A percentile compares a stretch with the other conserved stretches of the same genome.
Conservation (phyloP, 2,329 filamentous ascomycete genomes). For the Microdochium bolleyi region DNA sequence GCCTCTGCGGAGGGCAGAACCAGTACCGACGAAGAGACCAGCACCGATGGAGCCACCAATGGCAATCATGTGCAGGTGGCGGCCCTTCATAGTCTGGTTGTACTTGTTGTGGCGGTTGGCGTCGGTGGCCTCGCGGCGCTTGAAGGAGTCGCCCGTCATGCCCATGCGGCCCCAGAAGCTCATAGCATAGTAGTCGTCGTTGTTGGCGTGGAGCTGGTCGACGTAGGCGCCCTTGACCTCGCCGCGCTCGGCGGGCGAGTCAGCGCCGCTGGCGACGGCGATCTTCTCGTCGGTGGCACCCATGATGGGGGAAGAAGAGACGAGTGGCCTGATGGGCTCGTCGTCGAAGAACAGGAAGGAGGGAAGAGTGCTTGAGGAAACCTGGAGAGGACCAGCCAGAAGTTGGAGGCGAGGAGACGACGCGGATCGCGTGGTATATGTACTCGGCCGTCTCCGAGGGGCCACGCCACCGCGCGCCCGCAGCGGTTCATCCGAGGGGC, state of each 20-base stretch:
- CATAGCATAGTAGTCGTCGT: background rate
- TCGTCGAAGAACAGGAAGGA: background rate
- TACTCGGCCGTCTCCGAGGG: too few relatives aligned
- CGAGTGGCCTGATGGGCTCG: background rate
- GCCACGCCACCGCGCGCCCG: too few relatives aligned
- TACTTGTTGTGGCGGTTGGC: slow-evolving; percentile 18
- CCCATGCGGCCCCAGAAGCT: slow-evolving; percentile 26
- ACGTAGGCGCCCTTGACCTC: background rate
- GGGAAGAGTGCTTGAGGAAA: background rate
- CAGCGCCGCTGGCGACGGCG: background rate
- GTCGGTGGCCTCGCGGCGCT: slow-evolving; percentile 23
- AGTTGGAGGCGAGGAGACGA: background rate
- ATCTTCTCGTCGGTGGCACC: background rate
- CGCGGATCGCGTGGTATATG: background rate
- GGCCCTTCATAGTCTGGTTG: slow-evolving; percentile 33
- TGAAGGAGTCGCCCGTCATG: slow-evolving; percentile 31
- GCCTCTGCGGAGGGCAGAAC: slow-evolving; percentile 38
- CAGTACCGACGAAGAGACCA: slow-evolving; percentile 55
- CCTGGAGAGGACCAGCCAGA: background rate
- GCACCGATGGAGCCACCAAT: slow-evolving; percentile 51
- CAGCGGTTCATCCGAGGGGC: too few relatives aligned
- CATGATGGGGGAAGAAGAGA: background rate
- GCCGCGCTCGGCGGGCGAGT: background rate
- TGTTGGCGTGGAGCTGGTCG: background rate
- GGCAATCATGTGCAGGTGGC: slow-evolving; percentile 45